Base-by-base conservation (phyloP, 116 monocot species). In the Phalaenopsis hybrid region DNA sequence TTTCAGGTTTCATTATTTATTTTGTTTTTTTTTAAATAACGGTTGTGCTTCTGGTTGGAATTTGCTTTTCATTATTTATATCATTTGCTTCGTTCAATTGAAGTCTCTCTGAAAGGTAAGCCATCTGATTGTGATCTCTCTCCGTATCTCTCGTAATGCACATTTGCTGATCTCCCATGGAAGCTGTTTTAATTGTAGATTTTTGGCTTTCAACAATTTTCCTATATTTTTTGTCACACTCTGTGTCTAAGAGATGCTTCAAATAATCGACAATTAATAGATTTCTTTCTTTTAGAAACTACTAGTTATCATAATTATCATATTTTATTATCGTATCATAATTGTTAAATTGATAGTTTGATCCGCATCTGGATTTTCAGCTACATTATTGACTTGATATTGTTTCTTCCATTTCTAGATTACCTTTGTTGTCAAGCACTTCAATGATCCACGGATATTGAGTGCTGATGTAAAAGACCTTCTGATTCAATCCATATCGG, bases 401-500 rank as follows among this genome's bases (percentile, higher is more conserved):
- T 6, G 0, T 75, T 79, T 83, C 50, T 21, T 81, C 55, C 12
- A 51, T 45, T 75, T 73, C 68, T 67, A 94, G 97, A 87, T 98
- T 44, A 94, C 97, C 23, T 89, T 98, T 84, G 86, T 94, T 76
- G 97, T 90, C 57, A 82, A 89, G 79, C 95, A 94, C 89, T 98
- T 98, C 78, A 85, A 92, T 88, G 97, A 98, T 73, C 63, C 87
- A 77, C 84, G 97, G 28, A 94, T 98, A 83, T 84, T 81, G 20
- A 94, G 92, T 82, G 78, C 93, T 21, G 97, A 94, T 83, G 78
- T 98, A 79, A 98, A 90, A 78, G 97, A 98, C 84, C 85, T 94
- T 75, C 90, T 98, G 49, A 90, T 98, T 37, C 97, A 98, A 74
- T 94, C 97, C 7, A 94, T 98, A 73, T 91, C 93, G 57, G 91